Evolutionary conservation across 129 eudicot species (phyloP), one percentile per base, ranked within the genome.

Genomic region (Saussurea involucrata): DNA sequence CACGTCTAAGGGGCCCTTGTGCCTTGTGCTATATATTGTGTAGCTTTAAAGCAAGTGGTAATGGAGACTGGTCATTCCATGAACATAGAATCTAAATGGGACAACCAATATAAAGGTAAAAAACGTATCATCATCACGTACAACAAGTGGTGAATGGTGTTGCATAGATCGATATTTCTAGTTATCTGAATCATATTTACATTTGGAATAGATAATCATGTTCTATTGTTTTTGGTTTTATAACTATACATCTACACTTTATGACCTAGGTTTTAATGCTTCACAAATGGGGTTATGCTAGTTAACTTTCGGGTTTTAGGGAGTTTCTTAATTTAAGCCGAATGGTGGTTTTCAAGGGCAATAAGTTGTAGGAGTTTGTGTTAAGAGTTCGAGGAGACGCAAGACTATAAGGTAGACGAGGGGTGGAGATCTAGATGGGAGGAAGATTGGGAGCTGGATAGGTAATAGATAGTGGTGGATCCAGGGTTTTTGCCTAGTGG

Each of bases 51-150:
- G 82, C 76, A 78, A 36, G 9, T 70, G 71, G 27, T 70, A 27
- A 61, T 78, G 82, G 42, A 70, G 63, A 63, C 53, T 24, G 42
- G 24, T 18, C 40, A 69, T 24, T 58, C 64, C 76, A 78, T 61
- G 70, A 78, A 69, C 21, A 5, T 69, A 58, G 63, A 78, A 78
- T 69, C 31, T 17, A 25, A 60, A 57, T 34, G 76, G 82, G 76
- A 44, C 40, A n/a, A 69, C 81, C 81, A 27, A 34, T 70, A 60
- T 27, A 60, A 24, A 69, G 71, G 28, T 57, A 70, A 63, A 36
- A 69, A 17, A 69, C 60, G 71, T 34, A 37, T 27, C 24, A 22
- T 53, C 20, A 76, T 44, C 65, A 42, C 61, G 12, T 13, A 17
- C 55, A 5, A 49, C 60, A 17, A 49, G 60, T 53, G 68, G 75